Percentiles rank a stretch among this genome's conserved stretches.
phyloP scores from a whole-genome alignment of 2,329 filamentous ascomycete genomes.

The Ilyonectria destructans region DNA sequence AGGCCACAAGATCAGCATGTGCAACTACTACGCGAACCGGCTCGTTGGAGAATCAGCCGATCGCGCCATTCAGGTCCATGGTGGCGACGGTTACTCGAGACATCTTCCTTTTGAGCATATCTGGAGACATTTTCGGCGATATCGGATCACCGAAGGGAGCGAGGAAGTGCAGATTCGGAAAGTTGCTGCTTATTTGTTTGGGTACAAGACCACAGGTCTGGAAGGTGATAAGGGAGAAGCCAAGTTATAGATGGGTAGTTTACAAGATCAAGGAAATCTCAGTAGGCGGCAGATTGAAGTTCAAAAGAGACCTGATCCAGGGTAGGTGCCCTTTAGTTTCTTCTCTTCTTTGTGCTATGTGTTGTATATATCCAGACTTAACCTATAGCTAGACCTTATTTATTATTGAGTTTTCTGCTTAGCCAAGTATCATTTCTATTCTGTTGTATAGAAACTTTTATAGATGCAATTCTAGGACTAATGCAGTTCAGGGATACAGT shows the following conservation, averaged over 20 bases:
- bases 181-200: constrained; percentile 37
- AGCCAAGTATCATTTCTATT: too few relatives aligned
- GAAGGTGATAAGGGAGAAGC: background rate
- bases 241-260: background rate
- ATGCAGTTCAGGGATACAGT: too few relatives aligned
- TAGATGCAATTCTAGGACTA: too few relatives aligned
- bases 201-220: constrained; percentile 27
- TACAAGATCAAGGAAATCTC: too few relatives aligned
- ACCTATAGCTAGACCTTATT: too few relatives aligned
- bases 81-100: constrained; percentile 38
- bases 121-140: constrained; percentile 38
- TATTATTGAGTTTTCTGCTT: too few relatives aligned
- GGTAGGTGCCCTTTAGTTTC: too few relatives aligned
- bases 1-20: constrained; percentile 40
- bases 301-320: too few relatives aligned
- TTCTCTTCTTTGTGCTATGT: too few relatives aligned
- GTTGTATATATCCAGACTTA: too few relatives aligned
- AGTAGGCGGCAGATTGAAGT: too few relatives aligned
- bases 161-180: constrained; percentile 41
- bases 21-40: constrained; percentile 40
- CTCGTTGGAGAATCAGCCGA: constrained; percentile 37
- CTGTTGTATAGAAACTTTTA: too few relatives aligned
- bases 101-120: constrained; percentile 40
- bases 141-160: constrained; percentile 39
- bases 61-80: constrained; percentile 39